Evolutionary conservation across 2,329 filamentous ascomycete species (phyloP), one percentile per base, ranked within the genome.

Genomic region (Penicillium corylophilum): DNA sequence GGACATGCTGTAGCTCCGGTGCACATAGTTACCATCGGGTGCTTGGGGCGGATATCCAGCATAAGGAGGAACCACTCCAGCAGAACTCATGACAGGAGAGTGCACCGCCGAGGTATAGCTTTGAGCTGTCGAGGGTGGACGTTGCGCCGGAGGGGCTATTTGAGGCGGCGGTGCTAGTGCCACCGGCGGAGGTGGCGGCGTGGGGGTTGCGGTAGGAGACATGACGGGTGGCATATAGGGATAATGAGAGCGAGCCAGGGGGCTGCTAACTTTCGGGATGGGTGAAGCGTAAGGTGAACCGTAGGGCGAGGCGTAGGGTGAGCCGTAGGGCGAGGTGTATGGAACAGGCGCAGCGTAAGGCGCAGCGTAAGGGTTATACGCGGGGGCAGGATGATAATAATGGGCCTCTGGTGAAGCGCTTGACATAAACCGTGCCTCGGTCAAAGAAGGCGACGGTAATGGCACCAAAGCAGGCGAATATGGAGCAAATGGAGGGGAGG

Each of bases 161-260:
- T 44, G 42, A 18, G 44, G 36, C 9, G 33, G 36, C 12, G 33
- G 28, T 18, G 51, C 23, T 18, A 35, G 24, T 40, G 48, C 53
- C 29, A 59, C 48, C 15, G 64, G 54, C 18, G 43, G 29, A 7
- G 48, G 24, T 24, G 56, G 31, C 38, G 51, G 61, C n/a, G 64
- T 61, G 23, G 67, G 61, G 42, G 65, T 62, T 39, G 64, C 64
- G 31, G 66, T 64, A 10, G 66, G 64, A 23, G 70, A 71, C 59
- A 72, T 68, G 53, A 60, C 58, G 20, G 71, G 67, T 39, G 71
- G 69, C 40, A 64, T 65, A 57, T 74, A 72, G n/a, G 64, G 60
- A 22, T 57, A 56, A 48, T 60, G 60, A n/a, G 61, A 60, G 47
- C 66, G 66, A 42, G 69, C 64, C 42, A 71, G 64, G 20, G 72